Percentiles rank a stretch among this genome's conserved stretches.
Conservation (phyloP, 2,329 filamentous ascomycete genomes). For the Fusarium luffae region DNA sequence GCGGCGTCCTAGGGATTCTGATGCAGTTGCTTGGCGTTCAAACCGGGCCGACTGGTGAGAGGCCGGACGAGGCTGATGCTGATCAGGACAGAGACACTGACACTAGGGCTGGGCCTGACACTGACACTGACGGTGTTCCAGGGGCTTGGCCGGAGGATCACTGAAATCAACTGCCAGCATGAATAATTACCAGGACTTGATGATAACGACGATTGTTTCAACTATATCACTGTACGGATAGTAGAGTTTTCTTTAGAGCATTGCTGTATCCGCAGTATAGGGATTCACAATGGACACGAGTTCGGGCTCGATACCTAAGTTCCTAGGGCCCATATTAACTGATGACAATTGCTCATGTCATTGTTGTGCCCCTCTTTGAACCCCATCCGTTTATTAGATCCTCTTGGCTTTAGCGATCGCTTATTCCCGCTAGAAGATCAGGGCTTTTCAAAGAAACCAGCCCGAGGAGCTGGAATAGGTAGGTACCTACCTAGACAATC, state of each 20-base stretch:
- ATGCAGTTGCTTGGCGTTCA: constrained; percentile 27
- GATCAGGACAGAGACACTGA: constrained; percentile 23
- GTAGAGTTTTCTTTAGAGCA: neutral
- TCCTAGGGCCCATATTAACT: neutral
- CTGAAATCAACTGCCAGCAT: constrained; percentile 21
- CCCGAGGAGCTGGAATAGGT: constrained; percentile 6
- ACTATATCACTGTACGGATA: neutral
- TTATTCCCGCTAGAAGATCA: constrained; percentile 27
- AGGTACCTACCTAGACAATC: neutral
- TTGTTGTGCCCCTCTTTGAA: constrained; percentile 9
- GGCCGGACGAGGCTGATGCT: constrained; percentile 20
- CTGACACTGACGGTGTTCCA: constrained; percentile 35
- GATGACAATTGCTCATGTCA: constrained; percentile 3
- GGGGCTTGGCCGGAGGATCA: constrained; percentile 52
- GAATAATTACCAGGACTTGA: neutral
- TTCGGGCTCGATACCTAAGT: neutral
- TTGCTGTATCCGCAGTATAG: neutral
- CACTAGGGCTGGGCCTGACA: constrained; percentile 6
- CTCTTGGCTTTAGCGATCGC: constrained; percentile 13
- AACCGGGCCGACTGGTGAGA: constrained; percentile 30
- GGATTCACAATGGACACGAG: neutral
- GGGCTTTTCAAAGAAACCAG: constrained; percentile 1
- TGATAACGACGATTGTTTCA: neutral
- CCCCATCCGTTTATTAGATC: constrained; percentile 15
- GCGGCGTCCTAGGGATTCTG: constrained; percentile 42